Evolutionary conservation across 306 rosid genomes (phyloP).

Genomic region (Cyclanthera cordifolia): DNA sequence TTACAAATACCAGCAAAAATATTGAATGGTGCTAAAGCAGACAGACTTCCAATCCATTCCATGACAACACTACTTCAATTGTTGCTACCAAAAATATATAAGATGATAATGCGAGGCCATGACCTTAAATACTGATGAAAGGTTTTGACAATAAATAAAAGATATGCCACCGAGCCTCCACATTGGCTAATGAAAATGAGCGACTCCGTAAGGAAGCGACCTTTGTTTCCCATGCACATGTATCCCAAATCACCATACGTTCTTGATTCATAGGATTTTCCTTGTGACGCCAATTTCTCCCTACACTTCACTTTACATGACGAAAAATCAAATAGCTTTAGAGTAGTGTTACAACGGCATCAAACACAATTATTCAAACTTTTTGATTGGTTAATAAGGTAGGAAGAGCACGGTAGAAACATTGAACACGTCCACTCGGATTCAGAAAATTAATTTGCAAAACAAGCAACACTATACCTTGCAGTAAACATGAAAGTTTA

Average conservation of each 20-base stretch:
- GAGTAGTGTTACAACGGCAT: not conserved
- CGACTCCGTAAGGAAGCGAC: slow-evolving; percentile 55
- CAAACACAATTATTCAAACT: not conserved
- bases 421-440: not conserved
- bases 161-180: slow-evolving; percentile 72
- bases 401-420: not conserved
- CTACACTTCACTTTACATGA: slow-evolving; percentile 50
- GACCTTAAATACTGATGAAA: slow-evolving; percentile 37
- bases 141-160: slow-evolving; percentile 68
- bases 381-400: not conserved
- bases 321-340: not conserved
- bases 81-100: slow-evolving; percentile 50
- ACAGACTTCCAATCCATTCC: slow-evolving; percentile 66
- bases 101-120: slow-evolving; percentile 21
- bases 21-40: slow-evolving; percentile 73
- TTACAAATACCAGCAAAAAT: slow-evolving; percentile 76
- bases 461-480: not conserved
- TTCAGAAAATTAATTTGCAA: not conserved
- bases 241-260: slow-evolving; percentile 76
- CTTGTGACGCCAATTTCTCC: slow-evolving; percentile 46
- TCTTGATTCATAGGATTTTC: slow-evolving; percentile 27
- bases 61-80: slow-evolving; percentile 63
- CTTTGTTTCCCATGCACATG: slow-evolving; percentile 45
- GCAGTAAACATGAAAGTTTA: not conserved
- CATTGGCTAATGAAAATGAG: slow-evolving; percentile 51